Evolutionary conservation across 345 rosid species (phyloP).

Genomic region (Pugionium cornutum): DNA sequence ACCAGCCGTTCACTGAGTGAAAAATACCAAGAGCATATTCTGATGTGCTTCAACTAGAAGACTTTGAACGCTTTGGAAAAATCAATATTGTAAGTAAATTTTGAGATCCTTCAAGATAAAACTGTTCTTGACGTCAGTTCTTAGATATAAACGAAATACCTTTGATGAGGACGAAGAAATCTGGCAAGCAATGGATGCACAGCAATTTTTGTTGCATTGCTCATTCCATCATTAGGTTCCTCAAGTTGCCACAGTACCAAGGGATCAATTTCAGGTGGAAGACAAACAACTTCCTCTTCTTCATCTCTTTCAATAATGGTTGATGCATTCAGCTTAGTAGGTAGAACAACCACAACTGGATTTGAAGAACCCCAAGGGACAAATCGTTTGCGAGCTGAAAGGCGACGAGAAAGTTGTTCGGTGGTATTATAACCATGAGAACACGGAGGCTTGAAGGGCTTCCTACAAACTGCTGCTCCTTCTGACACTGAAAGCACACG

Average conservation of each 20-base stretch:
- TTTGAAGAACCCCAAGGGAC: slow-evolving; percentile 89
- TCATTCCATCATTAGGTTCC: slow-evolving; percentile 48
- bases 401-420: slow-evolving; percentile 75
- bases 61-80: neutral
- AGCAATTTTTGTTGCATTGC: slow-evolving; percentile 44
- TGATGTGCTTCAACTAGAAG: slow-evolving; percentile 9
- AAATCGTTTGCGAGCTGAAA: slow-evolving; percentile 82
- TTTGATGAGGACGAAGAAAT: slow-evolving; percentile 98
- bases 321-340: slow-evolving; percentile 39
- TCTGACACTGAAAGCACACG: slow-evolving; percentile 80
- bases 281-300: slow-evolving; percentile 58
- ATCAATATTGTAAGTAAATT: slow-evolving; percentile 8
- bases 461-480: slow-evolving; percentile 89
- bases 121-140: slow-evolving; percentile 17
- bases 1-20: slow-evolving; percentile 1
- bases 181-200: slow-evolving; percentile 88
- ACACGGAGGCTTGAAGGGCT: slow-evolving; percentile 91
- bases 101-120: slow-evolving; percentile 7
- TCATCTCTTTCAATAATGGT: slow-evolving; percentile 39
- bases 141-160: slow-evolving; percentile 49
- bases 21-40: slow-evolving; percentile 8
- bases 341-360: slow-evolving; percentile 58
- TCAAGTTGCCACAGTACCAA: slow-evolving; percentile 85
- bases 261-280: slow-evolving; percentile 86
- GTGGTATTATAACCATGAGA: slow-evolving; percentile 56